Evolutionary conservation across 345 rosid genomes (phyloP).

Genomic region (Salix suchowensis): DNA sequence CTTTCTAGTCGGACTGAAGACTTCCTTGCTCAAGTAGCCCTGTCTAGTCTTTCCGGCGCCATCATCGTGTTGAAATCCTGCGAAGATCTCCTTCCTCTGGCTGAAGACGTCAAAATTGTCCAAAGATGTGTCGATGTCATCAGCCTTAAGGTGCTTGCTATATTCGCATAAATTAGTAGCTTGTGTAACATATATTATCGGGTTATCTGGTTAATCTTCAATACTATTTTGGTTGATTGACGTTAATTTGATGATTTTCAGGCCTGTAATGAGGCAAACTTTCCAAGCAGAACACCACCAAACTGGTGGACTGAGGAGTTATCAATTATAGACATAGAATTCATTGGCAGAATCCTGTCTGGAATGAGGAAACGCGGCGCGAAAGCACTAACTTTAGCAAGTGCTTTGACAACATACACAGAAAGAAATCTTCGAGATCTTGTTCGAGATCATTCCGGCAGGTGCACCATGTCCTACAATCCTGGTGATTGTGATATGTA

Average conservation of each 20-base stretch:
- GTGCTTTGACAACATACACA: constrained; percentile 60
- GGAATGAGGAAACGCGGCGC: constrained; percentile 71
- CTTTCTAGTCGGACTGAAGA: constrained; percentile 85
- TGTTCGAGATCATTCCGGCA: constrained; percentile 77
- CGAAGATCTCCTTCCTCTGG: constrained; percentile 65
- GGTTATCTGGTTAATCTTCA: not conserved
- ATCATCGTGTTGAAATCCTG: constrained; percentile 80
- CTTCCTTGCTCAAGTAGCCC: constrained; percentile 74
- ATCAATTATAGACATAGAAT: constrained; percentile 55
- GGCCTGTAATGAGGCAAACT: constrained; percentile 77
- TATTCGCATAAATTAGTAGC: not conserved
- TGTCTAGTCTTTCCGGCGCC: constrained; percentile 82
- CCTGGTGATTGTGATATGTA: constrained; percentile 33
- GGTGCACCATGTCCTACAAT: constrained; percentile 36
- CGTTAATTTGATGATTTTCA: constrained; percentile 6
- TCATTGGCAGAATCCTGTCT: constrained; percentile 44
- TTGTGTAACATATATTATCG: not conserved
- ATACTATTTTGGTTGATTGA: not conserved
- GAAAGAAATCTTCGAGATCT: constrained; percentile 81
- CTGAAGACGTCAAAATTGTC: constrained; percentile 66
- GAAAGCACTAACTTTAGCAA: constrained; percentile 54
- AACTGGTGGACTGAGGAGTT: constrained; percentile 99
- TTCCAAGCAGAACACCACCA: constrained; percentile 78
- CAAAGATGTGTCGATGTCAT: constrained; percentile 65
- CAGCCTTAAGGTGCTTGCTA: constrained; percentile 47